phyloP scores from a whole-genome alignment of 345 rosid genomes.

The Dipteronia dyeriana region DNA sequence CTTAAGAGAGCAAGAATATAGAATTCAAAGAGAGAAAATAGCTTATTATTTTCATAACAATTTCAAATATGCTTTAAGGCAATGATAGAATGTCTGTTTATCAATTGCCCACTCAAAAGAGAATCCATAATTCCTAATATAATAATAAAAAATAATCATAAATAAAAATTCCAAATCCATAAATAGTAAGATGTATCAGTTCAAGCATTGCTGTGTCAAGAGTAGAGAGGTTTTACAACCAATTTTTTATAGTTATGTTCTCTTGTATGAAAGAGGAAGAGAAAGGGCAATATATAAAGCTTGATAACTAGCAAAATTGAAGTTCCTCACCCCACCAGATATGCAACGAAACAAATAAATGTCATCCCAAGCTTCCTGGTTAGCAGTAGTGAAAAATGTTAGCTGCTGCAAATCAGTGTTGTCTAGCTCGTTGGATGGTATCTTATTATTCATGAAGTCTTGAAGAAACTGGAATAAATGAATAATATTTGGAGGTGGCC shows the following conservation, averaged over 20 bases:
- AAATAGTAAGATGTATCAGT: not conserved
- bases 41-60: not conserved
- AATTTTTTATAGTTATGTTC: not conserved
- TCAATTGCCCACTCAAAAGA: too few relatives aligned
- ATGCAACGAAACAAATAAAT: not conserved
- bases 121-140: not conserved
- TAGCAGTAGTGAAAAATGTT: not conserved
- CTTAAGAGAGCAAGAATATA: not conserved
- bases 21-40: not conserved
- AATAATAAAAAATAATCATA: not conserved
- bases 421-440: not conserved
- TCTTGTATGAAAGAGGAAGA: not conserved
- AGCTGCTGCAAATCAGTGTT: not conserved
- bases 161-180: too few relatives aligned
- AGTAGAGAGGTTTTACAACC: not conserved
- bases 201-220: not conserved
- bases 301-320: not conserved
- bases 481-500: not conserved
- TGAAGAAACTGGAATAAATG: not conserved
- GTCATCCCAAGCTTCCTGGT: not conserved
- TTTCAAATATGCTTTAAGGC: not conserved
- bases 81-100: too few relatives aligned
- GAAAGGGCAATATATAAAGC: slow-evolving; percentile 1
- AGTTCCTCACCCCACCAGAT: not conserved
- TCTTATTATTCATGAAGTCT: not conserved